Evolutionary conservation across 2,329 filamentous ascomycete species (phyloP), one percentile per base, ranked within the genome.

Genomic region (Fusarium goolgardi): DNA sequence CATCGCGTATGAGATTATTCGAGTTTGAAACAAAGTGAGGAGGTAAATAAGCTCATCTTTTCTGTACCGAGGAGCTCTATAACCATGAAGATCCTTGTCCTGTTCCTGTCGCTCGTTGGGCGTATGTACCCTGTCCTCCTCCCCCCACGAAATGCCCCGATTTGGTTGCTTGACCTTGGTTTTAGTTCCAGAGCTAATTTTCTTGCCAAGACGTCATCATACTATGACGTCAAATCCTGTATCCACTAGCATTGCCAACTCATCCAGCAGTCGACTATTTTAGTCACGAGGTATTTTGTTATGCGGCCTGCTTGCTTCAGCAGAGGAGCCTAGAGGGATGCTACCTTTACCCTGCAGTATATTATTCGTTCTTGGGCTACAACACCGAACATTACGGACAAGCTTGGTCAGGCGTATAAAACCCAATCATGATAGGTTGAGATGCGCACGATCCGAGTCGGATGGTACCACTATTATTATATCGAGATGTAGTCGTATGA

Each of bases 151-250:
- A 21, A 50, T 39, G 21, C 31, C 57, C 50, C 40, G 31, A 32
- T 25, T 32, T 43, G 20, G 27, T 25, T 25, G 31, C 34, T 40
- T 29, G 51, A 45, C 56, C 29, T 50, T 49, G 59, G 35, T 57
- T 62, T 23, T 58, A 37, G 51, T 53, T 66, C 16, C 23, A 35
- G 31, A 45, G 41, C 39, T 54, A 39, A 25, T 44, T n/a, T 15
- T 37, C 11, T 29, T 32, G 35, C 56, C 50, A 50, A 49, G 29
- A 56, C 55, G 63, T 65, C 62, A 66, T 66, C 40, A 13, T 20
- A 16, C 18, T 25, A 47, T 69, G 66, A 69, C 56, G 66, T 69
- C 66, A 67, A 31, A 15, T 20, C n/a, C 29, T 37, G n/a, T 39
- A 20, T 32, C 46, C 56, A 41, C 40, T 49, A 32, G 35, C 18